A percentile compares a stretch with the other conserved stretches of the same genome.
Evolutionary conservation across 352 stramenopile genomes (phyloP).

Genomic region (Albugo candida): DNA sequence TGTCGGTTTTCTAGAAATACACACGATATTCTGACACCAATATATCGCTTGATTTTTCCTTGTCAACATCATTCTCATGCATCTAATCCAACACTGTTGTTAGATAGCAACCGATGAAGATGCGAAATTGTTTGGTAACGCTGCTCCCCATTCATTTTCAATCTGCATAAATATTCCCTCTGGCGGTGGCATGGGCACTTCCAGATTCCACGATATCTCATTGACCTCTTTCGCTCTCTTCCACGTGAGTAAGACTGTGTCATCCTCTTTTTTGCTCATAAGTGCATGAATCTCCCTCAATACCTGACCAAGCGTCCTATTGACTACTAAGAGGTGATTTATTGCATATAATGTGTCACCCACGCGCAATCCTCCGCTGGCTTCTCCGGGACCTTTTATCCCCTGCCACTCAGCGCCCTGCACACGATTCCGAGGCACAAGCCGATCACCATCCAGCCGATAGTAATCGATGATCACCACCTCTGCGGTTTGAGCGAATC

Average conservation of each 20-base stretch:
- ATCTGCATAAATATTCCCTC: constrained; percentile 63
- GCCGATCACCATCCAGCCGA: constrained; percentile 51
- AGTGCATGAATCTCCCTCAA: constrained; percentile 59
- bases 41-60: no score
- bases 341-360: constrained; percentile 72
- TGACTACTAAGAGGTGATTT: constrained; percentile 73
- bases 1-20: constrained; percentile 12
- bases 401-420: constrained; percentile 57
- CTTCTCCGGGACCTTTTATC: constrained; percentile 48
- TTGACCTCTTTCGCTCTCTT: constrained; percentile 69
- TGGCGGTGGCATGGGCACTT: constrained; percentile 50
- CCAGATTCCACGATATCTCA: constrained; percentile 50
- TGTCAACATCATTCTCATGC: no score
- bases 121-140: constrained; percentile 62
- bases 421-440: constrained; percentile 49
- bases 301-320: constrained; percentile 72
- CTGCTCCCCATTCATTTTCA: constrained; percentile 73
- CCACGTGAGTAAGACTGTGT: constrained; percentile 55
- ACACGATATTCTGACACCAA: constrained; percentile 3
- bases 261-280: constrained; percentile 43
- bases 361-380: constrained; percentile 43
- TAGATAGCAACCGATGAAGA: constrained; percentile 56
- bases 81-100: no score
- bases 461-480: constrained; percentile 68
- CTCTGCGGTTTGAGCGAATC: constrained; percentile 71